phyloP scores from a whole-genome alignment of 1,139 yeast species.

The Debaryomyces udenii region DNA sequence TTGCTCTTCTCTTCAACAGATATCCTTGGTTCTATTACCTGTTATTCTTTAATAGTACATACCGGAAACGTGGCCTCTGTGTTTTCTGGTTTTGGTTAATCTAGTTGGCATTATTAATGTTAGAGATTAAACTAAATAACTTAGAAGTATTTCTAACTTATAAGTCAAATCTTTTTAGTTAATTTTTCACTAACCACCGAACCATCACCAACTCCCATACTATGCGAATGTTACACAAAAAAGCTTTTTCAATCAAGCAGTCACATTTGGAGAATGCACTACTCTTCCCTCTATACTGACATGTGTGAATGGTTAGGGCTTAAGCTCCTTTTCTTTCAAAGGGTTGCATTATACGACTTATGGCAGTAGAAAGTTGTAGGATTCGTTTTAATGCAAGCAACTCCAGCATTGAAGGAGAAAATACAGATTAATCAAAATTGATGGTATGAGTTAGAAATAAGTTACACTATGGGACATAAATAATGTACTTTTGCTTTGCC shows the following conservation, averaged over 20 bases:
- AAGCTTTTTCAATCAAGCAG: conserved; percentile 2
- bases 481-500: too few species aligned
- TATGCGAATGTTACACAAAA: conserved; percentile 8
- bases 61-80: conserved; percentile 99
- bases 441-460: too few species aligned
- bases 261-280: conserved; percentile 4
- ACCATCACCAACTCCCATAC: conserved; percentile 7
- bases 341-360: too few species aligned
- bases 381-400: too few species aligned
- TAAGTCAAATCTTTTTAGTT: conserved; percentile 6
- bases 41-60: conserved; percentile 41
- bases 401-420: too few species aligned
- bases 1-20: too few species aligned
- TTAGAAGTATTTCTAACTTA: conserved; percentile 1
- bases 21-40: conserved; percentile 7
- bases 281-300: background rate
- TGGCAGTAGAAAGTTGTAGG: background rate
- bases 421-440: too few species aligned
- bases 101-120: conserved; percentile 90
- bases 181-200: conserved; percentile 11
- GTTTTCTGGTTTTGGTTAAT: conserved; percentile 99
- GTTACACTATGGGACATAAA: too few species aligned
- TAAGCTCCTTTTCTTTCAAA: too few species aligned
- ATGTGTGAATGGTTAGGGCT: background rate
- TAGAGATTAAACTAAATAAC: conserved; percentile 8